Conservation (phyloP, 1,284 basidiomycete species). For the Pholiota adiposa region DNA sequence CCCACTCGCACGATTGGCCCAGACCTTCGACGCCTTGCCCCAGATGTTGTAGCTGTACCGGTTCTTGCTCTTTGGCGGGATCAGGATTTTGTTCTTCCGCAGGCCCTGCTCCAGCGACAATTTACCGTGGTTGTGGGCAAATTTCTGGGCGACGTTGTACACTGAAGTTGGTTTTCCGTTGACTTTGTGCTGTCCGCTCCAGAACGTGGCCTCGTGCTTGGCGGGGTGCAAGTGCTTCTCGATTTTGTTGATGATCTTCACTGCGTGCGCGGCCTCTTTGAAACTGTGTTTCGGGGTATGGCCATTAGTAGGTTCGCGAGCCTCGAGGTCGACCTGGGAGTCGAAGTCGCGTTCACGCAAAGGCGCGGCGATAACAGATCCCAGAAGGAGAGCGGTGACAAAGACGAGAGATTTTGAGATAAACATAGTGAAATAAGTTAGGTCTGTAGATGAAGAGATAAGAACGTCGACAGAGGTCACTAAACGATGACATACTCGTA, state of each 20-base stretch:
- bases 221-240: conserved; percentile 1
- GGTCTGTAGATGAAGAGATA: neutral
- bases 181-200: conserved; percentile 8
- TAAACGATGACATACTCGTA: neutral
- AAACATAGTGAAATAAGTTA: neutral
- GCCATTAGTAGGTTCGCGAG: neutral
- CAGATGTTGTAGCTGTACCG: conserved; percentile 4
- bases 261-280: conserved; percentile 9
- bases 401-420: neutral
- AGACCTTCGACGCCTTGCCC: conserved; percentile 13
- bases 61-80: conserved; percentile 1
- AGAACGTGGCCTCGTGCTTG: conserved; percentile 11
- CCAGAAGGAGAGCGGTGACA: neutral
- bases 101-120: conserved; percentile 2
- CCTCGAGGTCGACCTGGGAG: neutral
- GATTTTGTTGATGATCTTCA: neutral
- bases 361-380: conserved; percentile 2
- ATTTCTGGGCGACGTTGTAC: conserved; percentile 1
- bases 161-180: neutral
- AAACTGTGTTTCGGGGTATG: neutral
- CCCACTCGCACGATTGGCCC: conserved; percentile 8
- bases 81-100: neutral
- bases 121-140: conserved; percentile 5
- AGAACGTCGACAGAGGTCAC: neutral
- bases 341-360: neutral